Evolutionary conservation across 208 protist genomes (phyloP).

Genomic region (Naegleria fowleri): DNA sequence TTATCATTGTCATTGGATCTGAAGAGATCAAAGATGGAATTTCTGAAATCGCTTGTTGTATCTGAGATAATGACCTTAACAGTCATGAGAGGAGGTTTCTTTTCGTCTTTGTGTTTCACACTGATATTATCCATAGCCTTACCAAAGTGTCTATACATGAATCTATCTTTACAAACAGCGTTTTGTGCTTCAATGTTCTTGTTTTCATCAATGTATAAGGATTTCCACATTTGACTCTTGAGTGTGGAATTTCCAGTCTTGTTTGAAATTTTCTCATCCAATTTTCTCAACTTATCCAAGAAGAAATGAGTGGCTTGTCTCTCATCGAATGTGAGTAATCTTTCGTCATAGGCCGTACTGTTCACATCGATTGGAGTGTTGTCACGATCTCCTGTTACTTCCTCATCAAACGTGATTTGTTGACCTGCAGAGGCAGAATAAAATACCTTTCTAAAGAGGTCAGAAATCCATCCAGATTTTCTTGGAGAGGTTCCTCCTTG

Average conservation of each 20-base stretch:
- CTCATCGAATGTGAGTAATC: not conserved
- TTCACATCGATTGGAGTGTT: not conserved
- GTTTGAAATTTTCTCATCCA: not conserved
- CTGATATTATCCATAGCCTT: not conserved
- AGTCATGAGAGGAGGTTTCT: not conserved
- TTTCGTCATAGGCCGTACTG: not conserved
- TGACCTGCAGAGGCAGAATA: not conserved
- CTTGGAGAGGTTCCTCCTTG: not conserved
- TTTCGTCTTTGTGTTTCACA: not conserved
- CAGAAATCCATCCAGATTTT: not conserved
- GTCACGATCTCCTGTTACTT: not conserved
- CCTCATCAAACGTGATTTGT: not conserved
- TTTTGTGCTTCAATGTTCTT: not conserved
- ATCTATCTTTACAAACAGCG: not conserved
- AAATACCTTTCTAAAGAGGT: not conserved
- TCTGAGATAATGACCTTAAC: not conserved
- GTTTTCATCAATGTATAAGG: not conserved
- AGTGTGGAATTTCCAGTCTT: not conserved
- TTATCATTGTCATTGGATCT: not conserved
- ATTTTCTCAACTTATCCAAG: not conserved
- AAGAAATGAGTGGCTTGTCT: not conserved
- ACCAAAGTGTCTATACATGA: not conserved
- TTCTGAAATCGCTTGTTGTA: not conserved
- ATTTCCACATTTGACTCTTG: not conserved
- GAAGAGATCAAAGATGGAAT: not conserved